Conservation (phyloP, 345 rosid genomes). For the Turritis glabra region DNA sequence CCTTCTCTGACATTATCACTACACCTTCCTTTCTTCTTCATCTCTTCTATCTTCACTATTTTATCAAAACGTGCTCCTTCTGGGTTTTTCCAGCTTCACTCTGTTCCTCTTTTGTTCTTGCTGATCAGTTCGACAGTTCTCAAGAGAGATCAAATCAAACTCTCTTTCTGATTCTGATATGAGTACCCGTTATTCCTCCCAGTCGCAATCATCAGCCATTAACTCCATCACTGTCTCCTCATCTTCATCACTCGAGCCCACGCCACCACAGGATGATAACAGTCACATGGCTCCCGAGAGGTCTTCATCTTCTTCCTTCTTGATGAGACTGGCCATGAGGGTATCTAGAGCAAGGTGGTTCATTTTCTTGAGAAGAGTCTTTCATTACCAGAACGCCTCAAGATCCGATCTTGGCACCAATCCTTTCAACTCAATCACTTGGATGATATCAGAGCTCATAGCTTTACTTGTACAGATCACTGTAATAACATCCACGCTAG, state of each 20-base stretch:
- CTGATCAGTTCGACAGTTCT: constrained; percentile 1
- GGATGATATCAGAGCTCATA: constrained; percentile 84
- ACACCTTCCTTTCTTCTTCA: constrained; percentile 30
- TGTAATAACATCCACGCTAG: constrained; percentile 58
- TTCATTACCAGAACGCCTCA: constrained; percentile 89
- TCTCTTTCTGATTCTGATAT: constrained; percentile 28
- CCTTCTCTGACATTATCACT: constrained; percentile 56
- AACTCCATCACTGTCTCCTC: constrained; percentile 38
- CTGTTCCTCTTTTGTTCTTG: not conserved
- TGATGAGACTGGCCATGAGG: constrained; percentile 70
- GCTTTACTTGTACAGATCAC: constrained; percentile 69
- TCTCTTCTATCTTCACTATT: constrained; percentile 28
- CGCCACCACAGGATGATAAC: constrained; percentile 40
- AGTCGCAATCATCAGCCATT: constrained; percentile 52
- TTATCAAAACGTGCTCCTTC: constrained; percentile 23
- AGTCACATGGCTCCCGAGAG: constrained; percentile 37
- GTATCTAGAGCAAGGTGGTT: constrained; percentile 95
- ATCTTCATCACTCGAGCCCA: constrained; percentile 48
- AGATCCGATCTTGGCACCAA: constrained; percentile 82
- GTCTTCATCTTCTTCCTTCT: constrained; percentile 42
- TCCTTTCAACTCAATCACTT: constrained; percentile 80
- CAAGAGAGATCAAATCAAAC: not conserved
- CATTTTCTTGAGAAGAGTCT: constrained; percentile 83
- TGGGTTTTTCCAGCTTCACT: not conserved
- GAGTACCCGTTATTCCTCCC: constrained; percentile 61